These are phyloP conservation scores for Blechomonas ayalai DNA, from an alignment of 208 protist genomes.

Conservation along the genomic window DNA sequence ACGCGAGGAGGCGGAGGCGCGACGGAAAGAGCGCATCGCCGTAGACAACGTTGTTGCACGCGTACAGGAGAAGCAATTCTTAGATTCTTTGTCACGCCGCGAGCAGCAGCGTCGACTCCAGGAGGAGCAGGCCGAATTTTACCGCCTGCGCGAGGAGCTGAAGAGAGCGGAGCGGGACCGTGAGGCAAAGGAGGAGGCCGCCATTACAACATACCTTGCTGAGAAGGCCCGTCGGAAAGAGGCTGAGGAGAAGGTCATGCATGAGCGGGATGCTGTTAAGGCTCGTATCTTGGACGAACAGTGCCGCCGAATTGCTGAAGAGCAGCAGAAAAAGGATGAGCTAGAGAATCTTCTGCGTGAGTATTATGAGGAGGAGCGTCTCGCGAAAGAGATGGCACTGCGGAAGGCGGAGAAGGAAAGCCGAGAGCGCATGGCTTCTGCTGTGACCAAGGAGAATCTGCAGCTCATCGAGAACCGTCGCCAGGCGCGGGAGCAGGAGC, in stretches of 20 bases:
- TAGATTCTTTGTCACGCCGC: conserved; percentile 48
- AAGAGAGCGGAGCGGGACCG: conserved; percentile 72
- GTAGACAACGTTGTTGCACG: conserved; percentile 84
- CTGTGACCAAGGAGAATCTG: conserved; percentile 62
- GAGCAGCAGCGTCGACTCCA: conserved; percentile 71
- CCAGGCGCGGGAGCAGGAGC: conserved; percentile 42
- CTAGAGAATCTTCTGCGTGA: conserved; percentile 80
- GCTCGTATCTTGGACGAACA: conserved; percentile 77
- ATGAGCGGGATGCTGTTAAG: conserved; percentile 71
- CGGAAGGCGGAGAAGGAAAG: conserved; percentile 57
- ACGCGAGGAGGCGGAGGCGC: conserved; percentile 47
- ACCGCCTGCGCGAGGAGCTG: conserved; percentile 48
- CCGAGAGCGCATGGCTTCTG: conserved; percentile 54
- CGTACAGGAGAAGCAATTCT: conserved; percentile 80
- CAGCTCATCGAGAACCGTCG: conserved; percentile 60
- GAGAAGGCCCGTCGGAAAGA: conserved; percentile 68
- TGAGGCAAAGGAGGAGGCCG: conserved; percentile 70
- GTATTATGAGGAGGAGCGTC: conserved; percentile 85
- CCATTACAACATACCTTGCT: conserved; percentile 69
- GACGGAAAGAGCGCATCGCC: conserved; percentile 73
- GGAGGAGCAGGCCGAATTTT: conserved; percentile 81
- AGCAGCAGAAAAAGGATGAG: conserved; percentile 78
- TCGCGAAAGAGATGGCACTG: conserved; percentile 68
- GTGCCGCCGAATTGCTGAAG: conserved; percentile 67
- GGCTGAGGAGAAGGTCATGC: conserved; percentile 55